These are phyloP conservation scores for Cucumis cinereus DNA, from an alignment of 306 rosid genomes.

Conservation along the genomic window DNA sequence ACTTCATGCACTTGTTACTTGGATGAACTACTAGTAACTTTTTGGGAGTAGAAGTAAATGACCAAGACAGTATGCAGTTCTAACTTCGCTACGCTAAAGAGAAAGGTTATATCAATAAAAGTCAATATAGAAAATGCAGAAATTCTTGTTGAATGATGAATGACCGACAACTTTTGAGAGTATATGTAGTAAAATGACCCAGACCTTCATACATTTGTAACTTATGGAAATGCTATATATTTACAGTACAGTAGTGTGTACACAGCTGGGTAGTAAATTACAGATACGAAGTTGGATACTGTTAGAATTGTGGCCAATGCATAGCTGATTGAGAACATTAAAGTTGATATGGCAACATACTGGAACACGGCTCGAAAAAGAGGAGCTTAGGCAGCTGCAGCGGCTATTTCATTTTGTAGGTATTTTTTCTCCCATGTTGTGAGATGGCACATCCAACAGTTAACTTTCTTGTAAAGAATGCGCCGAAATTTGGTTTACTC, in stretches of 20 bases:
- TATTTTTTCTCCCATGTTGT: constrained; percentile 17
- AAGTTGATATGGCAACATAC: constrained; percentile 10
- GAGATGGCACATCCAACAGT: constrained; percentile 21
- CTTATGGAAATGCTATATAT: constrained; percentile 7
- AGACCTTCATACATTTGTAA: constrained; percentile 1
- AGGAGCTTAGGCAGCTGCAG: constrained; percentile 1
- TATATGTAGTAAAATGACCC: neutral
- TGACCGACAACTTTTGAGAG: neutral
- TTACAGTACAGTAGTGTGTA: constrained; percentile 8
- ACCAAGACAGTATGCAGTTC: neutral
- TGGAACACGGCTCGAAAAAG: constrained; percentile 17
- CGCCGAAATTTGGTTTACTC: constrained; percentile 31
- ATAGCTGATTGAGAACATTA: constrained; percentile 24
- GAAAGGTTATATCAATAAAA: neutral
- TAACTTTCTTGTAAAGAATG: constrained; percentile 18
- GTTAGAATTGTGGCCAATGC: constrained; percentile 34
- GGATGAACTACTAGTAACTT: neutral
- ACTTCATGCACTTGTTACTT: too few species aligned
- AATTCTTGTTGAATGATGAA: neutral
- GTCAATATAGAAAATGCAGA: neutral
- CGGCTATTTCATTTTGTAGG: constrained; percentile 12
- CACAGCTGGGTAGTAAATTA: constrained; percentile 33
- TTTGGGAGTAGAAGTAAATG: neutral
- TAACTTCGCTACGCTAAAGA: neutral
- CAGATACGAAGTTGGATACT: constrained; percentile 29